Evolutionary conservation across 2,329 filamentous ascomycete genomes (phyloP), one percentile per base, ranked within the genome.

Genomic region (Cordyceps sp.): DNA sequence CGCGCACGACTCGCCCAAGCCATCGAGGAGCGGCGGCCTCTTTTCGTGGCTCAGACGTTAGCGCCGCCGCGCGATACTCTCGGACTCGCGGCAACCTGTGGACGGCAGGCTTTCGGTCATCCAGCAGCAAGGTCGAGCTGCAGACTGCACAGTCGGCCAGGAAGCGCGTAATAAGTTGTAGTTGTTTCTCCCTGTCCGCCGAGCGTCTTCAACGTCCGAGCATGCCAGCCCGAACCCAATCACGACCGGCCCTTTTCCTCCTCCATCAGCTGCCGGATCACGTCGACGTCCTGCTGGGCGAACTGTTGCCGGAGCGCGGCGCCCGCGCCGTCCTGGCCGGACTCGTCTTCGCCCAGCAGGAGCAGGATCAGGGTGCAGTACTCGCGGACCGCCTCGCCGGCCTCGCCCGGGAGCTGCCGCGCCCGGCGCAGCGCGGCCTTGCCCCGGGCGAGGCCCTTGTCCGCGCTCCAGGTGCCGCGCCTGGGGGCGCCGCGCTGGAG

Each of bases 331-430:
- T 59, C 51, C 4, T 42, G 38, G 8, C 41, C 42, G 7, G 26
- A 14, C 26, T 27, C 26, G 9, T 41, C 40, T 16, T 42, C 45
- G 23, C 51, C 47, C 33, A 73, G 53, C 22, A 73, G 49, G 34
- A 62, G 56, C 30, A 64, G 43, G 14, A 77, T 59, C 16, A 76
- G 52, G 37, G 69, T 66, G 29, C 63, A 66, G 43, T 73, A 78
- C 48, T 76, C 73, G 32, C 65, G 55, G 20, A 78, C 55, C 5
- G 59, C 72, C 40, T 75, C 69, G 20, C 69, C 69, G 35, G 65
- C 64, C 40, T 65, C 61, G n/a, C 63, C 59, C 2, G 61, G 57
- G 20, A 60, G 57, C 21, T 56, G 54, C 35, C 66, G 58, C 22
- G 66, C 64, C 33, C 50, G 58, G 26, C 63, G 62, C 36, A 78